These are phyloP conservation scores for Apiospora rasikravindrae DNA, from an alignment of 2,329 filamentous ascomycete genomes.

Conservation along the genomic window DNA sequence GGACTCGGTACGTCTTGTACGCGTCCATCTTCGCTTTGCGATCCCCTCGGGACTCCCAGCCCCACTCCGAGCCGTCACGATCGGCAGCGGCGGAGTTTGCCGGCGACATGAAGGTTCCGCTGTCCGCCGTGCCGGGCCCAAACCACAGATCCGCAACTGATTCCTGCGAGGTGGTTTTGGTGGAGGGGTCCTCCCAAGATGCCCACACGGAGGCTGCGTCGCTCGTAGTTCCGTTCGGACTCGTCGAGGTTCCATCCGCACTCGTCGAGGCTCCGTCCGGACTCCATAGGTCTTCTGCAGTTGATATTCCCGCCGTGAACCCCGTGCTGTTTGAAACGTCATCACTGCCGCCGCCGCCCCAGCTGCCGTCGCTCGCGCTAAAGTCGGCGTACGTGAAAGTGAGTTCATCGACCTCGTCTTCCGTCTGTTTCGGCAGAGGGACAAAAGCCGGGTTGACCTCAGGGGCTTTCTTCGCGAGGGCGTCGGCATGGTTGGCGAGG, in stretches of 20 bases:
- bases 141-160: background rate
- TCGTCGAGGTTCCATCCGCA: background rate
- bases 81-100: background rate
- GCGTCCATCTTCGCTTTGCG: background rate
- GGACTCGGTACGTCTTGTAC: background rate
- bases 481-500: background rate
- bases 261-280: background rate
- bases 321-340: background rate
- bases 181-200: background rate
- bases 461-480: background rate
- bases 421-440: background rate
- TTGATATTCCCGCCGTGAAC: background rate
- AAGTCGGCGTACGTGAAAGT: slow-evolving; percentile 9
- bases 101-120: background rate
- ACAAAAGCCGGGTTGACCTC: background rate
- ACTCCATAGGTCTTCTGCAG: background rate
- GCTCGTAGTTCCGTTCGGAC: background rate
- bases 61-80: background rate
- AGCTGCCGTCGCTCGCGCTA: background rate
- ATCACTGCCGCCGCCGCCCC: background rate
- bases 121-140: background rate
- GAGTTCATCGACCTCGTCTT: slow-evolving; percentile 11
- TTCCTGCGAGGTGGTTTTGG: background rate
- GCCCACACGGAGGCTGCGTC: background rate
- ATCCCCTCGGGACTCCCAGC: background rate